Conservation (phyloP, 179 eudicot species). For the Vitellaria paradoxa region DNA sequence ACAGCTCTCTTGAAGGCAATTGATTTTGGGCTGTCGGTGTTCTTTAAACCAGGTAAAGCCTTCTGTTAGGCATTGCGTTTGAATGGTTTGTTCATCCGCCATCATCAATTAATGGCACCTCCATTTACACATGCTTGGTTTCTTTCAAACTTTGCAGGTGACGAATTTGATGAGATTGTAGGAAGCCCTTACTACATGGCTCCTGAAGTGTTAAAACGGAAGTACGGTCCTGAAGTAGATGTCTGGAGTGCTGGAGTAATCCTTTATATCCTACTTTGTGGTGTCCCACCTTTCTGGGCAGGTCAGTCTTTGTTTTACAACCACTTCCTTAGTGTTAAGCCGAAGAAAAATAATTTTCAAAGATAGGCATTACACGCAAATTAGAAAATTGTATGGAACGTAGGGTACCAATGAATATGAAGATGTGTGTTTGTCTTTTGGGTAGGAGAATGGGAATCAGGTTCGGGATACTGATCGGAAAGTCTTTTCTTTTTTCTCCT, state of each 20-base stretch:
- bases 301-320: constrained; percentile 34
- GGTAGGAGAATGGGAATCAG: not conserved
- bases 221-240: constrained; percentile 80
- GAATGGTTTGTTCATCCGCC: not conserved
- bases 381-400: not conserved
- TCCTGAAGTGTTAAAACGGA: constrained; percentile 77
- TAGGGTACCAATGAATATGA: not conserved
- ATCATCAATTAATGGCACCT: not conserved
- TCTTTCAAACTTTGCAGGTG: constrained; percentile 31
- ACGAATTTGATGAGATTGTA: constrained; percentile 76
- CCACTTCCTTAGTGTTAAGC: not conserved
- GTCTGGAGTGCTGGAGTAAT: constrained; percentile 98
- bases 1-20: constrained; percentile 74
- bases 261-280: constrained; percentile 84
- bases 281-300: constrained; percentile 94
- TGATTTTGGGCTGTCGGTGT: constrained; percentile 89
- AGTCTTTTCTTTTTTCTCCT: too few species aligned
- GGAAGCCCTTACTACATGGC: constrained; percentile 98
- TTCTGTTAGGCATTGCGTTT: not conserved
- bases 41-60: constrained; percentile 66
- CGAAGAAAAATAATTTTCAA: not conserved
- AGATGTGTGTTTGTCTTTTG: not conserved
- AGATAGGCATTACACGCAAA: not conserved
- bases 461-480: not conserved
- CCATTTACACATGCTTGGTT: constrained; percentile 12